A percentile compares a stretch with the other conserved stretches of the same genome.
phyloP scores from a whole-genome alignment of 2,329 filamentous ascomycete genomes.

The Neofusicoccum sp. region DNA sequence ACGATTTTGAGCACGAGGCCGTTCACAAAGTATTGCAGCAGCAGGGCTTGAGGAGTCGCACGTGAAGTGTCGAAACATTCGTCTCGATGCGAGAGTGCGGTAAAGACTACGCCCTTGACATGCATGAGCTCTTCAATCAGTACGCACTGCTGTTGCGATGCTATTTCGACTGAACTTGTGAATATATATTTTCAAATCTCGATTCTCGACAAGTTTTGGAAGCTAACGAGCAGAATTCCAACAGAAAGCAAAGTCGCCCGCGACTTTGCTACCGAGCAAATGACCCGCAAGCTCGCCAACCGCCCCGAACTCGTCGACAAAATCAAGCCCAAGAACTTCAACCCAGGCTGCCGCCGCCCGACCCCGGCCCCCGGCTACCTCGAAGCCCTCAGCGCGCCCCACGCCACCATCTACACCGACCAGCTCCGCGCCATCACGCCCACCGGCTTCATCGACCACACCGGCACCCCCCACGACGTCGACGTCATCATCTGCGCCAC shows the following conservation, averaged over 20 bases:
- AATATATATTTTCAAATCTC: no score
- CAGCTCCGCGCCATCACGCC: constrained; percentile 46
- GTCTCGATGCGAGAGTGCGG: no score
- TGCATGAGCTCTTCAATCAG: no score
- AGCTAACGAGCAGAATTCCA: constrained; percentile 18
- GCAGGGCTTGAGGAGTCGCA: constrained; percentile 38
- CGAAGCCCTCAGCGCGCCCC: constrained; percentile 49
- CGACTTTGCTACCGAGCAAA: constrained; percentile 48
- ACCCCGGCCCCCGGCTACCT: constrained; percentile 53
- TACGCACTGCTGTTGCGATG: no score
- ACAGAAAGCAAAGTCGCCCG: constrained; percentile 24
- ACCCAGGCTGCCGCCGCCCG: constrained; percentile 45
- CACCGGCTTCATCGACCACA: constrained; percentile 44
- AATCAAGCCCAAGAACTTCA: constrained; percentile 28
- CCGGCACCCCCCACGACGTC: constrained; percentile 41
- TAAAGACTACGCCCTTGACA: no score
- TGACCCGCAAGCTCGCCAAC: constrained; percentile 46
- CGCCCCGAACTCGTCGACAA: constrained; percentile 48
- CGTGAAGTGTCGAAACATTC: no score
- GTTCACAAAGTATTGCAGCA: constrained; percentile 36
- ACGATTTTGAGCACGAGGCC: no score
- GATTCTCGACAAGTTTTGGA: no score
- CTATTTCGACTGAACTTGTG: no score
- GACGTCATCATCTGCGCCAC: constrained; percentile 48
- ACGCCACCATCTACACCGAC: constrained; percentile 52